Evolutionary conservation across 345 rosid genomes (phyloP).

Genomic region (Acer campestre): DNA sequence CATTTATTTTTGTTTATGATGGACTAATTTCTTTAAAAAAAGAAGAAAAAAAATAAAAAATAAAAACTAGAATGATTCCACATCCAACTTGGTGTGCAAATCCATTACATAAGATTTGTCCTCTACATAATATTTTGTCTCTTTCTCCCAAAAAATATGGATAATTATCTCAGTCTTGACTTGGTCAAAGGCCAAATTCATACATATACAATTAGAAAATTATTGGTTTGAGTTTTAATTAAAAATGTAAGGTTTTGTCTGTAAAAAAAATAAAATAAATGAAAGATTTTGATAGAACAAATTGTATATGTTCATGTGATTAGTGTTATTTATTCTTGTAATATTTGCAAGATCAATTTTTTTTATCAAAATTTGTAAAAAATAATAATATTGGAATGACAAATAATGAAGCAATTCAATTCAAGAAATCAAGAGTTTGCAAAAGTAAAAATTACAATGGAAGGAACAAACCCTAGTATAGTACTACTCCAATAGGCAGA

Average conservation of each 20-base stretch:
- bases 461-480: not conserved
- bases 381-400: not conserved
- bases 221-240: not conserved
- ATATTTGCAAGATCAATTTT: not conserved
- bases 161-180: slow-evolving; percentile 13
- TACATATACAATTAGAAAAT: slow-evolving; percentile 1
- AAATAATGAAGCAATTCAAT: not conserved
- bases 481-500: too few relatives aligned
- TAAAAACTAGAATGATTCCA: not conserved
- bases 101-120: not conserved
- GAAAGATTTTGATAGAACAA: not conserved
- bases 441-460: not conserved
- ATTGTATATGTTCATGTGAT: not conserved
- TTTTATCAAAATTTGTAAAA: not conserved
- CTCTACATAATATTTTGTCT: slow-evolving; percentile 5
- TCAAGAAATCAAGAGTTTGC: not conserved
- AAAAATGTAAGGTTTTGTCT: not conserved
- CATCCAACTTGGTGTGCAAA: slow-evolving; percentile 18
- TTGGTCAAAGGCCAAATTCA: slow-evolving; percentile 1
- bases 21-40: not conserved
- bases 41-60: too few relatives aligned
- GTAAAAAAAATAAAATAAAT: too few relatives aligned
- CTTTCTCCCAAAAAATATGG: not conserved
- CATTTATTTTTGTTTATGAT: not conserved
- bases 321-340: not conserved